Conservation (phyloP, 2,329 filamentous ascomycete species). For the Didymella exigua region DNA sequence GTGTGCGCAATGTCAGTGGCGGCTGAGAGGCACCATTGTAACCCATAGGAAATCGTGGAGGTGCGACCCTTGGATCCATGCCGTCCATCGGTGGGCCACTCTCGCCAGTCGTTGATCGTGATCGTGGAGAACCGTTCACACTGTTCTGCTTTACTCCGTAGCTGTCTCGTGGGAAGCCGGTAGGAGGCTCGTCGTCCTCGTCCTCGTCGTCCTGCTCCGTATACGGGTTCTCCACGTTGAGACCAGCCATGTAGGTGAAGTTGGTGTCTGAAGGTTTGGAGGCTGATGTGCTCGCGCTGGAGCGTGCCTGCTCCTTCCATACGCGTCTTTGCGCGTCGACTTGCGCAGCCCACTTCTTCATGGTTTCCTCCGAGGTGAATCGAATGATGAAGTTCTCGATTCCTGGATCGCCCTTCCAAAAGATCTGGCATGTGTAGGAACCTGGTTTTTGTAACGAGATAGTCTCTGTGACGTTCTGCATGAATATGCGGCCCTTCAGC, state of each 20-base stretch:
- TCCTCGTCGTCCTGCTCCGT: slow-evolving; percentile 64
- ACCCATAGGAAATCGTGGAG: slow-evolving; percentile 74
- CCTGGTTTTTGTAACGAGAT: slow-evolving; percentile 84
- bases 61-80: slow-evolving; percentile 60
- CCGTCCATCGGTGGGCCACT: slow-evolving; percentile 60
- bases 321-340: slow-evolving; percentile 74
- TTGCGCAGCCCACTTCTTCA: slow-evolving; percentile 88
- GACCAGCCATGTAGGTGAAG: slow-evolving; percentile 80
- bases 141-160: slow-evolving; percentile 68
- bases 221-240: slow-evolving; percentile 81
- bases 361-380: slow-evolving; percentile 86
- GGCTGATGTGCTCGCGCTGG: slow-evolving; percentile 52
- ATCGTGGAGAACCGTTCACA: slow-evolving; percentile 75
- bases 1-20: slow-evolving; percentile 72
- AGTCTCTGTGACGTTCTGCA: slow-evolving; percentile 98
- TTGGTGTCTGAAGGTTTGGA: slow-evolving; percentile 68
- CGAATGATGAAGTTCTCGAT: slow-evolving; percentile 97
- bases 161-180: slow-evolving; percentile 49
- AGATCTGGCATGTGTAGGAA: slow-evolving; percentile 94
- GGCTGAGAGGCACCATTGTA: slow-evolving; percentile 50
- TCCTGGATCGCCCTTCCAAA: slow-evolving; percentile 96
- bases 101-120: slow-evolving; percentile 76
- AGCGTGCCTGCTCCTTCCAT: slow-evolving; percentile 59
- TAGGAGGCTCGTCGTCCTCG: slow-evolving; percentile 56
- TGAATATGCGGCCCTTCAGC: slow-evolving; percentile 96